Evolutionary conservation across 805 yeast species (phyloP).

Genomic region (Sporopachydermia lactativora): DNA sequence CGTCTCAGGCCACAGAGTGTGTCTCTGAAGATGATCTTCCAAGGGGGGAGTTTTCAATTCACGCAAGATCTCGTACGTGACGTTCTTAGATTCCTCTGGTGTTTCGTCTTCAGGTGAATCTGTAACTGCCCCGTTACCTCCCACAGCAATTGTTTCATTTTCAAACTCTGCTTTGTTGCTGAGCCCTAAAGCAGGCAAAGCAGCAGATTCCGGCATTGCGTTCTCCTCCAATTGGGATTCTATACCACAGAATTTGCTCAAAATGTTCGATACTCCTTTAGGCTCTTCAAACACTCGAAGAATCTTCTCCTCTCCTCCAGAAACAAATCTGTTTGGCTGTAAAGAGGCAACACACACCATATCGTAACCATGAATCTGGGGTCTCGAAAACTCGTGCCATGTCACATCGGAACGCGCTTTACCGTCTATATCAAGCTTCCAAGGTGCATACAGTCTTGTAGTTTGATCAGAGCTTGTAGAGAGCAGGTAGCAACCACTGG

Average conservation of each 20-base stretch:
- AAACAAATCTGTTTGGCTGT: constrained; percentile 49
- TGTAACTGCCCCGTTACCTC: constrained; percentile 27
- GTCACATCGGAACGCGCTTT: constrained; percentile 19
- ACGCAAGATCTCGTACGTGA: constrained; percentile 32
- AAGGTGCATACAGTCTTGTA: constrained; percentile 65
- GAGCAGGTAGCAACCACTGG: constrained; percentile 48
- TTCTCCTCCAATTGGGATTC: constrained; percentile 7
- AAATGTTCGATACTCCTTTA: constrained; percentile 49
- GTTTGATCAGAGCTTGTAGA: constrained; percentile 90
- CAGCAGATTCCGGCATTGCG: constrained; percentile 65
- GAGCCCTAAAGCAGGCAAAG: constrained; percentile 84
- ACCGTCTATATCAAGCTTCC: constrained; percentile 27
- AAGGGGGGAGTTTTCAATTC: constrained; percentile 50
- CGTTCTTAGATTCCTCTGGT: constrained; percentile 24
- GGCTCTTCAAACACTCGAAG: constrained; percentile 85
- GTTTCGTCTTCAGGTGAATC: constrained; percentile 28
- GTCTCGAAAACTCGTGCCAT: constrained; percentile 92
- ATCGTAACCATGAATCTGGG: constrained; percentile 97
- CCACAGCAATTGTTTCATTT: constrained; percentile 28
- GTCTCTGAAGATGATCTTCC: constrained; percentile 85
- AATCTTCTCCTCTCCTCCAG: constrained; percentile 94
- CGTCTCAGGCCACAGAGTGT: constrained; percentile 86
- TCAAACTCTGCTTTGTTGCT: constrained; percentile 74
- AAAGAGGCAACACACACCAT: constrained; percentile 70
- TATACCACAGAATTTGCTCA: constrained; percentile 40